These are phyloP conservation scores for Licmophora abbreviata DNA, from an alignment of 108 stramenopile genomes.

Conservation along the genomic window DNA sequence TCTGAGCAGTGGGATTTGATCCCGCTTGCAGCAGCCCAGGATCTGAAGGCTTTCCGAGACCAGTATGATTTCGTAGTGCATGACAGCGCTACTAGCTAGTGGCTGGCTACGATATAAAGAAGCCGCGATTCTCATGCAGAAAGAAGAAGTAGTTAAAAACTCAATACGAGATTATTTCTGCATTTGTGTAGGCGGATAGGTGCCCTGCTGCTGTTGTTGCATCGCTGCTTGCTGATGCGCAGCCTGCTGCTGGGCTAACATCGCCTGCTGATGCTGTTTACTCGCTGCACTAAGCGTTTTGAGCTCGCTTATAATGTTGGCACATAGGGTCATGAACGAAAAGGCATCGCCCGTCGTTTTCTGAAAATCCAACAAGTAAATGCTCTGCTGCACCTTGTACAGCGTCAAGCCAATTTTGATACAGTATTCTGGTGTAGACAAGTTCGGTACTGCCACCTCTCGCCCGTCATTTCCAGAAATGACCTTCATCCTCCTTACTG, in stretches of 20 bases:
- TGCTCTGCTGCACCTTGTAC: constrained; percentile 98
- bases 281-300: constrained; percentile 94
- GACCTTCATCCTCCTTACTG: constrained; percentile 50
- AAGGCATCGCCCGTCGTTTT: constrained; percentile 96
- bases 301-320: constrained; percentile 96
- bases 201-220: constrained; percentile 67
- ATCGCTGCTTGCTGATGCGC: constrained; percentile 36
- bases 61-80: constrained; percentile 84
- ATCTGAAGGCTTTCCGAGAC: constrained; percentile 64
- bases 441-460: constrained; percentile 59
- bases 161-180: no score
- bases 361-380: constrained; percentile 97
- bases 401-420: constrained; percentile 91
- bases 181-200: no score
- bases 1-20: constrained; percentile 88
- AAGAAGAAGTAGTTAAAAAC: no score
- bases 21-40: constrained; percentile 62
- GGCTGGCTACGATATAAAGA: no score
- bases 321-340: constrained; percentile 97
- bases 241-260: constrained; percentile 64
- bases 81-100: no score
- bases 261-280: constrained; percentile 54
- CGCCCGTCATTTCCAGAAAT: constrained; percentile 50
- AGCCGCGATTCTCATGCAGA: no score
- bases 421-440: constrained; percentile 76